Evolutionary conservation across 768 basidiomycete species (phyloP).

Genomic region (Piloderma croceum): DNA sequence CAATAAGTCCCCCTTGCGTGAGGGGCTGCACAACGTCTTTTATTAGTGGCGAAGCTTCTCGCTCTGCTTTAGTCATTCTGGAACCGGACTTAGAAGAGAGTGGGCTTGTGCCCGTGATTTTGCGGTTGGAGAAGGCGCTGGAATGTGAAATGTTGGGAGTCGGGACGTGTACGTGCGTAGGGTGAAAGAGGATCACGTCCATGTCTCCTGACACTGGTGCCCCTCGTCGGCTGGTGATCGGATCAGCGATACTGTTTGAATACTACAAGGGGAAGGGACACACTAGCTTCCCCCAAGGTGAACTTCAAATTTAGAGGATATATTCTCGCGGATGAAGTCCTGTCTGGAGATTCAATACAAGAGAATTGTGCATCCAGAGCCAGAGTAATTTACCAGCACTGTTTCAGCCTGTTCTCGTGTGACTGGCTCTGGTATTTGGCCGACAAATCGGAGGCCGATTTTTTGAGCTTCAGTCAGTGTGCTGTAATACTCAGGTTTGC

Average conservation of each 20-base stretch:
- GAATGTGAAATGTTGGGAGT: slow-evolving; percentile 25
- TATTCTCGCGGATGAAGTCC: slow-evolving; percentile 44
- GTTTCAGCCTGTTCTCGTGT: slow-evolving; percentile 37
- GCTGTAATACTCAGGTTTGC: slow-evolving; percentile 26
- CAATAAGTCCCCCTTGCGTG: slow-evolving; percentile 40
- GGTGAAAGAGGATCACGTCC: slow-evolving; percentile 41
- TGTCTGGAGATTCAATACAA: slow-evolving; percentile 17
- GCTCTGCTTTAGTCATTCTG: slow-evolving; percentile 1
- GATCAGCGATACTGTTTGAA: not conserved
- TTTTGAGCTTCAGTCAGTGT: slow-evolving; percentile 35
- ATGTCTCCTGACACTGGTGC: slow-evolving; percentile 29
- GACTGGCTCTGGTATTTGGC: slow-evolving; percentile 32
- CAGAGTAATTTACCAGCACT: slow-evolving; percentile 40
- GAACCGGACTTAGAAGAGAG: not conserved
- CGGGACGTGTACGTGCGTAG: slow-evolving; percentile 39
- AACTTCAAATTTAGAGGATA: slow-evolving; percentile 45
- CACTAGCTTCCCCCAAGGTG: slow-evolving; percentile 54
- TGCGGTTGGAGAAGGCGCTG: slow-evolving; percentile 16
- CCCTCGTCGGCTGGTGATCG: slow-evolving; percentile 44
- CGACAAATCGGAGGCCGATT: slow-evolving; percentile 35
- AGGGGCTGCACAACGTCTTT: slow-evolving; percentile 39
- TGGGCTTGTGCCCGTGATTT: too few relatives aligned
- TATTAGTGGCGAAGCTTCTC: slow-evolving; percentile 24
- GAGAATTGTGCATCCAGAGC: not conserved
- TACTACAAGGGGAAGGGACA: slow-evolving; percentile 18